Evolutionary conservation across 805 yeast genomes (phyloP), one percentile per base, ranked within the genome.

Genomic region (Pichia cephalocereana): DNA sequence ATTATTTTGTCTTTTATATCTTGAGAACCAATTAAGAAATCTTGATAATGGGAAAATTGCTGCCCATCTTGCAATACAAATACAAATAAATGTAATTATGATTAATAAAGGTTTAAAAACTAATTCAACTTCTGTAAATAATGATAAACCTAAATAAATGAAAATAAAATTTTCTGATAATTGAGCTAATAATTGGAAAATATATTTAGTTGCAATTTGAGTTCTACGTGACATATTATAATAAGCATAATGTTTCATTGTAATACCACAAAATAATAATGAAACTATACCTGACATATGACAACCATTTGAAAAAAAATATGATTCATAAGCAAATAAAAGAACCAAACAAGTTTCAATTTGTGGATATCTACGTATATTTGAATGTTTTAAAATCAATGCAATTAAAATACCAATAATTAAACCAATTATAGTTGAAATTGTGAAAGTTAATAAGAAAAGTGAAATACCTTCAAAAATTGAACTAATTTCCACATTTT

Each of bases 221-320:
- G 98, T 88, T 58, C 98, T 76, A 65, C 98, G 77, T 6, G 97
- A 88, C 99, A 93, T 93, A 68, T 91, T 95, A 68, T 79, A 93
- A 68, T 90, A 90, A 15, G 98, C 99, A 62, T 93, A 93, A 66
- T 95, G 98, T 65, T 91, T 93, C 64, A 93, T 70, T 1, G 99
- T 91, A 53, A 93, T 93, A 47, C 99, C 99, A 64, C 97, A 91
- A 69, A 93, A 93, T 55, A 93, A 69, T 55, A 93, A 72, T 2
- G 97, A 89, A 8, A 91, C 98, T 54, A 91, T 91, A 42, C 99
- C 99, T 7, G 98, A 90, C 99, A 93, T 93, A 64, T 95, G 99
- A 59, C 98, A 95, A 44, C 99, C 99, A 61, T 93, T 93, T 40
- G 98, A 90, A 67, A 93, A 93, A 71, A 93, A 93, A 66, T 93